phyloP scores from a whole-genome alignment of 2,329 filamentous ascomycete species.

The Scopulariopsis brevicaulis region DNA sequence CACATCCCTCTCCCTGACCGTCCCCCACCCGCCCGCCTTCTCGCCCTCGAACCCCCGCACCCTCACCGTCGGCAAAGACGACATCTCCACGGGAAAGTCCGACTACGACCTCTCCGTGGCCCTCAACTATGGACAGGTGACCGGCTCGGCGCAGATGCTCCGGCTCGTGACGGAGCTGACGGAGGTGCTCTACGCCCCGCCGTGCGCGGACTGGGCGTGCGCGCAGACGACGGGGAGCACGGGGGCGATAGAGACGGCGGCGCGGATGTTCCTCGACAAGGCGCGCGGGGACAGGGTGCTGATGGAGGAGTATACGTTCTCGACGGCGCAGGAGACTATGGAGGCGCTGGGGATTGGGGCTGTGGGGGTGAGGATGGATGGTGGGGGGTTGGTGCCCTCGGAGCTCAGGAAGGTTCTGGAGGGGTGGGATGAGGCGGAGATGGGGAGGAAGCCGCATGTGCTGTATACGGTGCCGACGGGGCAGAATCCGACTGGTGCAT shows the following conservation, averaged over 20 bases:
- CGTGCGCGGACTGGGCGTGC: slow-evolving; percentile 84
- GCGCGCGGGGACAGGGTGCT: slow-evolving; percentile 66
- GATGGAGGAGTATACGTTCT: slow-evolving; percentile 87
- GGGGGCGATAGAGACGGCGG: slow-evolving; percentile 68
- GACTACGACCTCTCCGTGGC: slow-evolving; percentile 69
- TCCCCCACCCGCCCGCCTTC: slow-evolving; percentile 46
- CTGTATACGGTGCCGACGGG: slow-evolving; percentile 60
- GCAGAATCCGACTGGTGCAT: slow-evolving; percentile 85
- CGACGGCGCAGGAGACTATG: slow-evolving; percentile 53
- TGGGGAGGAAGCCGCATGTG: slow-evolving; percentile 39
- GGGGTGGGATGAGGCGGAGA: slow-evolving; percentile 33
- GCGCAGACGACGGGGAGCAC: slow-evolving; percentile 80
- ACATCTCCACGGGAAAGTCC: slow-evolving; percentile 26
- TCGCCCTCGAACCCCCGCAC: slow-evolving; percentile 59
- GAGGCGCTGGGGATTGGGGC: slow-evolving; percentile 38
- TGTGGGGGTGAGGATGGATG: slow-evolving; percentile 39
- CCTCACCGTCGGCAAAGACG: slow-evolving; percentile 74
- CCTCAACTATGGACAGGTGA: slow-evolving; percentile 87
- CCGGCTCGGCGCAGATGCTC: slow-evolving; percentile 75
- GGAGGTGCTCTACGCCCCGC: slow-evolving; percentile 76
- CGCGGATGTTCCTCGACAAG: slow-evolving; percentile 67
- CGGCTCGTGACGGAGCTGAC: slow-evolving; percentile 93
- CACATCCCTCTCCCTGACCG: slow-evolving; percentile 61
- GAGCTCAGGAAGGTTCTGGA: slow-evolving; percentile 38
- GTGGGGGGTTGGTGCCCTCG: slow-evolving; percentile 38